These are phyloP conservation scores for Didymella lethalis DNA, from an alignment of 2,329 filamentous ascomycete species.

Conservation along the genomic window DNA sequence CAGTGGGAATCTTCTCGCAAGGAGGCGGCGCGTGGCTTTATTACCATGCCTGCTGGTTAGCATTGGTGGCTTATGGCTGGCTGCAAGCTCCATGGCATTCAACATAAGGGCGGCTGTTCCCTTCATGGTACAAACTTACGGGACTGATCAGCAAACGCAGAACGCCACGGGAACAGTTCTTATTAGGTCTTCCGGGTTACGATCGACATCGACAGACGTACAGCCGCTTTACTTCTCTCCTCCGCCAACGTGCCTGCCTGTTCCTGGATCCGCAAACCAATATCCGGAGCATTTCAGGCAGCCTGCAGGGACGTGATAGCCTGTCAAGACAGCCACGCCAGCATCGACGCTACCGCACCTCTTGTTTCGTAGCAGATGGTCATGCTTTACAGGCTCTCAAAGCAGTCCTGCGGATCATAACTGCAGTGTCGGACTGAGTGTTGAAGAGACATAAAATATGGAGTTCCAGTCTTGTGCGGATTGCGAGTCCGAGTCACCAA, in stretches of 20 bases:
- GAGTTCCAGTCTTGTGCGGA: constrained; percentile 28
- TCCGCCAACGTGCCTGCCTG: constrained; percentile 22
- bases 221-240: constrained; percentile 24
- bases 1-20: constrained; percentile 28
- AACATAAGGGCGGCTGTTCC: constrained; percentile 42
- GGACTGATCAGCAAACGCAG: constrained; percentile 28
- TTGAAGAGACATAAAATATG: constrained; percentile 25
- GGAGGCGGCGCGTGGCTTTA: constrained; percentile 38
- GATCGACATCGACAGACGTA: constrained; percentile 34
- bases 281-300: constrained; percentile 16
- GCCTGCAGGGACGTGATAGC: constrained; percentile 11
- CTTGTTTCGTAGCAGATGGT: constrained; percentile 16
- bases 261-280: constrained; percentile 28
- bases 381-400: constrained; percentile 32
- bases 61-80: constrained; percentile 38
- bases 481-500: constrained; percentile 33
- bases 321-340: constrained; percentile 11
- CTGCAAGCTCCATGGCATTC: constrained; percentile 32
- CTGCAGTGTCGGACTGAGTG: constrained; percentile 23
- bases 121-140: constrained; percentile 28
- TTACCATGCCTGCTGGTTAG: constrained; percentile 30
- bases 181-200: constrained; percentile 23
- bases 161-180: constrained; percentile 24
- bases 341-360: constrained; percentile 2
- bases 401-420: constrained; percentile 29